A percentile compares a stretch with the other conserved stretches of the same genome.
Conservation (phyloP, 2,329 filamentous ascomycete genomes). For the Aureobasidium pullulans region DNA sequence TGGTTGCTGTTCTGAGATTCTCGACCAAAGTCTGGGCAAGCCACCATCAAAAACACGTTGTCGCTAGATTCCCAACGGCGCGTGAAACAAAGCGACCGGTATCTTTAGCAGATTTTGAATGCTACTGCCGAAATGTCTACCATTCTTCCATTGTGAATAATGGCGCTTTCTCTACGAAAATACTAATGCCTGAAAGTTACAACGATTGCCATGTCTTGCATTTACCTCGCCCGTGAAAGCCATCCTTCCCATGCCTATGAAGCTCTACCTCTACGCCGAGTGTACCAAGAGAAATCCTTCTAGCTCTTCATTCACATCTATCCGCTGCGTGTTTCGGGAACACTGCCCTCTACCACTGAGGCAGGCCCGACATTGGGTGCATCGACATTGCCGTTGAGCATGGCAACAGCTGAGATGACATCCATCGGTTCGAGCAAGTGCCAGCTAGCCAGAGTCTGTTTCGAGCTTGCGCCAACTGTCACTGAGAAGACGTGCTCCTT, state of each 20-base stretch:
- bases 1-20: not conserved
- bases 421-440: conserved; percentile 83
- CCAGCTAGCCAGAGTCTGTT: conserved; percentile 84
- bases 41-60: conserved; percentile 3
- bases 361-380: conserved; percentile 24
- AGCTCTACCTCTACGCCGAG: conserved; percentile 6
- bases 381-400: conserved; percentile 28
- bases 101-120: not conserved
- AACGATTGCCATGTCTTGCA: not conserved
- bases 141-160: not conserved
- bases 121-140: not conserved
- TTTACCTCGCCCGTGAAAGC: not conserved
- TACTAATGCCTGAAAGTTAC: not conserved
- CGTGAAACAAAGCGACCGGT: not conserved
- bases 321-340: conserved; percentile 17
- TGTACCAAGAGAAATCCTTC: not conserved
- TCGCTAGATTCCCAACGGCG: conserved; percentile 1
- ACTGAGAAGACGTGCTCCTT: conserved; percentile 74
- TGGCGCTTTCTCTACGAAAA: not conserved
- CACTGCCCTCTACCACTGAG: conserved; percentile 23
- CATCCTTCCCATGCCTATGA: not conserved
- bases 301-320: not conserved
- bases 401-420: conserved; percentile 52
- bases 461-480: conserved; percentile 84
- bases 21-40: not conserved